These are phyloP conservation scores for Solanum microdontum DNA, from an alignment of 257 asterid genomes.

Conservation along the genomic window DNA sequence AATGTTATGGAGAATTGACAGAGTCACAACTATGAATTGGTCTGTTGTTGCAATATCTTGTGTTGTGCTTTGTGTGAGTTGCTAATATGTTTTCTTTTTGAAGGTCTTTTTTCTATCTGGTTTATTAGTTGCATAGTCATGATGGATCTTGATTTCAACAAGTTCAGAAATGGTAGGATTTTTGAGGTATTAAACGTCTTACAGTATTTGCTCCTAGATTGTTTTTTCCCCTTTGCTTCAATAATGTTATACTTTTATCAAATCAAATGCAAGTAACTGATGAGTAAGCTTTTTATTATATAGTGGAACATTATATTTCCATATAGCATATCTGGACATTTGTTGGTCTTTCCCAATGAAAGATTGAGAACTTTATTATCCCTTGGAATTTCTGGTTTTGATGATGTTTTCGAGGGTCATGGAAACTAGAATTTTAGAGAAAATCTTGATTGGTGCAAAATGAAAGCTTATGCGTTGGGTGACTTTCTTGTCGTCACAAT, in stretches of 20 bases:
- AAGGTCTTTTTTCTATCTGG: background rate
- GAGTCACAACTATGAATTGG: background rate
- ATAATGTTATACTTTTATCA: background rate
- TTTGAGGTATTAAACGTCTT: background rate
- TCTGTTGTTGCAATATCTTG: background rate
- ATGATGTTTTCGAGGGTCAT: background rate
- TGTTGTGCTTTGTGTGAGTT: background rate
- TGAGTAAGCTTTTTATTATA: background rate
- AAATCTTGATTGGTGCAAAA: background rate
- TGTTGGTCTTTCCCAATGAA: background rate
- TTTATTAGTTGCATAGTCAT: background rate
- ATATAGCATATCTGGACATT: background rate
- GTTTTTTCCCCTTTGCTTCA: background rate
- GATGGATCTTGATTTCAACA: background rate
- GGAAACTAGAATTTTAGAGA: background rate
- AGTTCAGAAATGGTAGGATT: background rate
- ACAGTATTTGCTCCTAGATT: background rate
- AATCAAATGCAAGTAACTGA: background rate
- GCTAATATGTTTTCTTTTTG: background rate
- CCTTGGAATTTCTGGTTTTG: background rate
- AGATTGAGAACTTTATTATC: background rate
- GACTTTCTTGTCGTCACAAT: background rate
- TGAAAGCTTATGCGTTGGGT: background rate
- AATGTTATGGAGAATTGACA: background rate
- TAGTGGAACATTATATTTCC: background rate